A percentile compares a stretch with the other conserved stretches of the same genome.
Conservation (phyloP, 208 protist genomes). For the Trypanosoma caninum region DNA sequence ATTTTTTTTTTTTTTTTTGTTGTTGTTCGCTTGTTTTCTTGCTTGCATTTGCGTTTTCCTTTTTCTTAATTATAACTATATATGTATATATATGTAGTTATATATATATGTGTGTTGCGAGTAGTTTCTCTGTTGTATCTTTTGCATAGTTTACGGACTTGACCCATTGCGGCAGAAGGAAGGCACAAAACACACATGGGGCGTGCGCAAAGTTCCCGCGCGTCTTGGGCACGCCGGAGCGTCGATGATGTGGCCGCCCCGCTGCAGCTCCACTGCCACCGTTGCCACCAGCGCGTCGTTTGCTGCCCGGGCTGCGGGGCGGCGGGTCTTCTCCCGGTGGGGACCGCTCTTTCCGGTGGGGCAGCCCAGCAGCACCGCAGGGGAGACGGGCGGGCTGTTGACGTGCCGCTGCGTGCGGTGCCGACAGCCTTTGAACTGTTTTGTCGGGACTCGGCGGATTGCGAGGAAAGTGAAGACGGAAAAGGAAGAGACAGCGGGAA, state of each 20-base stretch:
- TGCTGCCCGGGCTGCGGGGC: slow-evolving; percentile 20
- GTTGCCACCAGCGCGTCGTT: slow-evolving; percentile 10
- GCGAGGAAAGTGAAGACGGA: background rate
- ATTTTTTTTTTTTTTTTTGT: slow-evolving; percentile 3
- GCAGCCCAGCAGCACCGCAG: too few relatives aligned
- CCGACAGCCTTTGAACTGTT: slow-evolving; percentile 25
- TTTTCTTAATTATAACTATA: too few relatives aligned
- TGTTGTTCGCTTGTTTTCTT: background rate
- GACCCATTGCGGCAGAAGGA: background rate
- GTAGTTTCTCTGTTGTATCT: too few relatives aligned
- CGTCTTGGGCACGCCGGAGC: background rate
- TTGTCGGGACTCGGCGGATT: slow-evolving; percentile 1
- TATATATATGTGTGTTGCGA: too few relatives aligned
- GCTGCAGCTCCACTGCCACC: slow-evolving; percentile 6
- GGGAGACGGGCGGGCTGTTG: background rate
- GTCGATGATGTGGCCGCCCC: background rate
- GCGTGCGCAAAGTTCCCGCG: too few relatives aligned
- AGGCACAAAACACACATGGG: background rate
- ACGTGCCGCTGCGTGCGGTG: background rate
- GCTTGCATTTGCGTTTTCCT: slow-evolving; percentile 1
- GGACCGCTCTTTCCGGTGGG: too few relatives aligned
- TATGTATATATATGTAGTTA: too few relatives aligned
- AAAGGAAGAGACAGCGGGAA: background rate
- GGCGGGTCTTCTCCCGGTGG: slow-evolving; percentile 1
- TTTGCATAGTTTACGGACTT: too few relatives aligned